phyloP scores from a whole-genome alignment of 2,329 filamentous ascomycete species.

The Sclerotinia glacialis region DNA sequence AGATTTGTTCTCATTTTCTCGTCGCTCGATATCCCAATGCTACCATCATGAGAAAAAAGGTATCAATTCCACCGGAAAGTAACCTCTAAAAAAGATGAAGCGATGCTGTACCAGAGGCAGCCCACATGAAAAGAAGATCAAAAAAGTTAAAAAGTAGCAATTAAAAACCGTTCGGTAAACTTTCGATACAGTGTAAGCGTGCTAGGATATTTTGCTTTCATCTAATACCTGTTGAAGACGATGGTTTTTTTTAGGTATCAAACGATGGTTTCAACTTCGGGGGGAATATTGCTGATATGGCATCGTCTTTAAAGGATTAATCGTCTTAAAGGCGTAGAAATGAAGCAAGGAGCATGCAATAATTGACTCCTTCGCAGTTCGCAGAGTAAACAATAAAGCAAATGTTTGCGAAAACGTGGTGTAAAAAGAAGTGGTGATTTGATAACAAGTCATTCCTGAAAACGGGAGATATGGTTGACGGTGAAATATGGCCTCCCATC shows the following conservation, averaged over 20 bases:
- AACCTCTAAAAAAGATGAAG: not conserved
- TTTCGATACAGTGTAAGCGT: not conserved
- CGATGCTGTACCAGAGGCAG: not conserved
- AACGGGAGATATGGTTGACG: not conserved
- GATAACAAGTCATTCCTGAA: not conserved
- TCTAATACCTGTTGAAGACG: not conserved
- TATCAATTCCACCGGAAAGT: not conserved
- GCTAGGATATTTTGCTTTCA: not conserved
- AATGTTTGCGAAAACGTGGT: not conserved
- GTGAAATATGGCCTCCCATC: not conserved
- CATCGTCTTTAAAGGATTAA: not conserved
- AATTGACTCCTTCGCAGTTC: not conserved
- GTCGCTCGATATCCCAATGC: not conserved
- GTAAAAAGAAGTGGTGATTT: not conserved
- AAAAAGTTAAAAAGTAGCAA: not conserved
- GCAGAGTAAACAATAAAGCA: not conserved
- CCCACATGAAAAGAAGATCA: not conserved
- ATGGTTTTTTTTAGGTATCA: not conserved
- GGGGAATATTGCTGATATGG: not conserved
- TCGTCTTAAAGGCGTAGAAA: not conserved
- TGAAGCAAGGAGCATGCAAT: not conserved
- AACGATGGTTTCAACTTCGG: not conserved
- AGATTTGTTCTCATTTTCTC: not conserved
- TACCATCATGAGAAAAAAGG: not conserved
- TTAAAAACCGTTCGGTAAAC: not conserved